Percentiles rank a stretch among this genome's conserved stretches.
These are phyloP conservation scores for Kodamaea restingae DNA, from an alignment of 805 yeast species.

Conservation along the genomic window DNA sequence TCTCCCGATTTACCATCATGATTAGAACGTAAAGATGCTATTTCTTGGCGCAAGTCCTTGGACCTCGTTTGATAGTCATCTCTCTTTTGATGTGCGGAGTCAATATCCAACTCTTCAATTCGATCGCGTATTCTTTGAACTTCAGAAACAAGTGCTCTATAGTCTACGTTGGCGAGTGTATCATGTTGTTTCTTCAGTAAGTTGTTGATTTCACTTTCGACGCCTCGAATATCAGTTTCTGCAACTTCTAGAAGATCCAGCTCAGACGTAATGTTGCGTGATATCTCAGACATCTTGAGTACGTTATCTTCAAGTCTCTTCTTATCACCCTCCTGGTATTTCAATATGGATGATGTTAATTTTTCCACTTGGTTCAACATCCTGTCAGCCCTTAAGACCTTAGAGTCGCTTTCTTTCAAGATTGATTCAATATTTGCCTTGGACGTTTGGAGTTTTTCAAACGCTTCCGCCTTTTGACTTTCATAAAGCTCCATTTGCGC, in stretches of 20 bases:
- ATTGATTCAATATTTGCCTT: background rate
- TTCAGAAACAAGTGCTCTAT: conserved; percentile 43
- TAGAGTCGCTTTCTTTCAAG: conserved; percentile 1
- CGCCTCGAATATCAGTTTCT: conserved; percentile 18
- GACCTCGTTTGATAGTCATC: conserved; percentile 60
- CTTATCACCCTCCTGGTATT: conserved; percentile 21
- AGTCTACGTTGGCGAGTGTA: conserved; percentile 60
- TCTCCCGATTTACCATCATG: conserved; percentile 84
- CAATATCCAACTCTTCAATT: conserved; percentile 45
- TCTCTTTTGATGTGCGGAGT: conserved; percentile 57
- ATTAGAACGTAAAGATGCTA: conserved; percentile 53
- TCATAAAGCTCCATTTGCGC: conserved; percentile 15
- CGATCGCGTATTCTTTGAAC: conserved; percentile 32
- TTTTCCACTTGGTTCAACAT: conserved; percentile 4
- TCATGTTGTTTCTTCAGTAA: conserved; percentile 49
- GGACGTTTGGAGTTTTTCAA: conserved; percentile 8
- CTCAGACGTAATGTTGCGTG: conserved; percentile 20
- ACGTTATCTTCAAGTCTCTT: conserved; percentile 22
- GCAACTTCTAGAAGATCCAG: conserved; percentile 6
- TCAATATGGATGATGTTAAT: conserved; percentile 11
- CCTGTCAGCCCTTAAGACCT: conserved; percentile 1
- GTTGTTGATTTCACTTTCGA: conserved; percentile 23
- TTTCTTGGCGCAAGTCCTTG: conserved; percentile 42
- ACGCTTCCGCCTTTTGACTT: conserved; percentile 5
- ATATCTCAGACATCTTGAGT: conserved; percentile 11